Evolutionary conservation across 106 monocot species (phyloP), one percentile per base, ranked within the genome.

Genomic region (Dendrobium officinale): DNA sequence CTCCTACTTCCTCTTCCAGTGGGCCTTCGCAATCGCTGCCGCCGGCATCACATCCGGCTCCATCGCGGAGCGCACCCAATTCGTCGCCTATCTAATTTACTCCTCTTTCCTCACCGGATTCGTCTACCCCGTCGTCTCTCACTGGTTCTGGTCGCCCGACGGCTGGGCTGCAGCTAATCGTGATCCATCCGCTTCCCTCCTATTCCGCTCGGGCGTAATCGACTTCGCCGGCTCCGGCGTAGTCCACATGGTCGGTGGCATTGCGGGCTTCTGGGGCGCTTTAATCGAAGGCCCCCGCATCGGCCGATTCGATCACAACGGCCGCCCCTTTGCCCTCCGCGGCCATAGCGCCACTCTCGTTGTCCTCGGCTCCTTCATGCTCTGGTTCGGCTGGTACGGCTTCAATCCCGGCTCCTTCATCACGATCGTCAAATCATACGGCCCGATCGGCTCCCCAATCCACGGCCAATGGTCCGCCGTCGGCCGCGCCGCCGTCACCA

Each of bases 1-100:
- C 80, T 66, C 87, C 43, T 86, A 82, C 75, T 92, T 89, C 77
- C 84, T 92, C 1, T 92, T 82, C 86, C 92, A 92, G 40, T 92
- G 92, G 92, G 85, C 89, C 9, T 92, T 92, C 74, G 92, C 92
- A 37, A 92, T 92, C 78, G 79, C 79, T 11, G 64, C 81, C 29
- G 87, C 87, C 24, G 87, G 87, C 22, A 87, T 87, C 78, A 84
- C 87, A 15, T 79, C 79, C 19, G 79, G 79, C n/a, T 79, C 79
- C 40, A 79, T 79, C 15, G 79, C 79, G 4, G 79, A 79, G 67
- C 79, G 87, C 20, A 87, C 87, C 19, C 87, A 84, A 79, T 87
- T 87, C 72, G 84, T 79, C 40, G 81, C 84, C n/a, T 87, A 87
- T 41, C 78, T 87, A 43, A 75, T 84, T 40, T 87, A 87, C 82